Conservation (phyloP, 2,329 filamentous ascomycete species). For the Coniochaeta sp. region DNA sequence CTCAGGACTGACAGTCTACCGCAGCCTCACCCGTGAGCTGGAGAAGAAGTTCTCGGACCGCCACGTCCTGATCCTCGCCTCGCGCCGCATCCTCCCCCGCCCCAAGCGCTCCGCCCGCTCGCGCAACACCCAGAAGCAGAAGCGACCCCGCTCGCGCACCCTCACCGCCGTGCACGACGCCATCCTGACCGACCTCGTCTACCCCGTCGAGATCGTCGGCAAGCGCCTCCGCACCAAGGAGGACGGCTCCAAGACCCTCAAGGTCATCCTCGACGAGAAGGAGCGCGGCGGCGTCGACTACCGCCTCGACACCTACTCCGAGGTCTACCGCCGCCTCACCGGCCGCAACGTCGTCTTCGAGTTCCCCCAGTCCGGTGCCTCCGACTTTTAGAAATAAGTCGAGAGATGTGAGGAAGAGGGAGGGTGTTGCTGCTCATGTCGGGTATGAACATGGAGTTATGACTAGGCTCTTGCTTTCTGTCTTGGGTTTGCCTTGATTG, state of each 20-base stretch:
- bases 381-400: constrained; percentile 63
- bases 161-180: constrained; percentile 98
- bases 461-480: constrained; percentile 16
- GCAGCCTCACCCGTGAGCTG: constrained; percentile 96
- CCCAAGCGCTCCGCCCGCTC: constrained; percentile 97
- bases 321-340: constrained; percentile 98
- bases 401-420: neutral
- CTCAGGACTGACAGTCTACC: neutral
- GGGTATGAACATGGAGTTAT: constrained; percentile 13
- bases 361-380: constrained; percentile 79
- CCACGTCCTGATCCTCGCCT: constrained; percentile 97
- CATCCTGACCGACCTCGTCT: constrained; percentile 96
- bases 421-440: neutral
- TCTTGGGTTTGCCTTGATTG: constrained; percentile 13
- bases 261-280: constrained; percentile 99
- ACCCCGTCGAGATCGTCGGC: constrained; percentile 99
- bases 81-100: constrained; percentile 96
- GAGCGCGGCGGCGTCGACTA: constrained; percentile 99
- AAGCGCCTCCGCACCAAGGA: constrained; percentile 98
- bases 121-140: constrained; percentile 95
- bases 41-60: constrained; percentile 99
- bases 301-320: constrained; percentile 98
- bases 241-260: constrained; percentile 96
- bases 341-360: constrained; percentile 96
- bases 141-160: constrained; percentile 95